Base-by-base conservation (phyloP, 208 protist species). In the Trichomonas vaginalis region DNA sequence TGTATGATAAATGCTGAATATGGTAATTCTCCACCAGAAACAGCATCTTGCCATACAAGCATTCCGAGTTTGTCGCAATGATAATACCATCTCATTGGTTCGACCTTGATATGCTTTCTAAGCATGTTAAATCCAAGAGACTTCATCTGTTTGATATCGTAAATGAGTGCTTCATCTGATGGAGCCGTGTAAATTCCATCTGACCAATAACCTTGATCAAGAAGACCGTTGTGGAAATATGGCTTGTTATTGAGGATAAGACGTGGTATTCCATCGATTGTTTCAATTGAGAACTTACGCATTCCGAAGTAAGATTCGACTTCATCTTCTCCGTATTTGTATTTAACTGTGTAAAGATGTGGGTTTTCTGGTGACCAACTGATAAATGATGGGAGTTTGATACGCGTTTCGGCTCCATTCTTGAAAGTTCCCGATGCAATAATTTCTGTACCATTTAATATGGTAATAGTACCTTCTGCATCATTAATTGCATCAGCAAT, bases 201-300 rank as follows among this genome's bases (percentile, higher is more conserved):
- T 2, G 95, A 87, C 95, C 95, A 96, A 83, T 79, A 96, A 10
- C 95, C 95, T 87, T 95, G 70, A 79, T 96, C 95, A 8, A 96
- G 48, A 9, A 51, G 40, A 10, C 95, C 95, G 15, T 79, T 83
- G 40, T 86, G 80, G 83, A 96, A 96, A 27, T 95, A 51, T 48
- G 95, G 95, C 32, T 82, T 95, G 79, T 80, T 95, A 0, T 95
- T 95, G 0, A 95, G 40, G 32, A 92, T 79, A 0, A 90, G 39
- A 4, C 51, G 70, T 79, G 32, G 12, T 62, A 35, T 46, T 32
- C 42, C 61, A 17, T 90, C 95, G 8, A 37, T 23, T 17, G 8
- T n/a, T 12, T 32, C 61, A 40, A 62, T 45, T 39, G 47, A 70
- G 47, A 95, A 70, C 10, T 95, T 79, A 45, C 88, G 42, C 88